These are phyloP conservation scores for Dendrobium catenatum DNA, from an alignment of 106 monocot species.

Conservation along the genomic window DNA sequence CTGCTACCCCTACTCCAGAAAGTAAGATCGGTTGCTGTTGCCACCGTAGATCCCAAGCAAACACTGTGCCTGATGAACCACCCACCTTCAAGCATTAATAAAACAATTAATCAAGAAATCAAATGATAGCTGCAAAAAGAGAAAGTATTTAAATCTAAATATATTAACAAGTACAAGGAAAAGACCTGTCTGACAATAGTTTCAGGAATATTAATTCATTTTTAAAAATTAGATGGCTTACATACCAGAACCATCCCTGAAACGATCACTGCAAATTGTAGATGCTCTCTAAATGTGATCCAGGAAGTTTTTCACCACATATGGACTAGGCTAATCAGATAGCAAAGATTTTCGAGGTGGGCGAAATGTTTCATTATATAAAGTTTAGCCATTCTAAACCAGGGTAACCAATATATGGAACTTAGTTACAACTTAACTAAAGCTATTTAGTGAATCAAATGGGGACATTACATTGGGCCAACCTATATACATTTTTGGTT, in stretches of 20 bases:
- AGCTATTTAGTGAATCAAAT: not conserved
- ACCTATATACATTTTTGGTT: not conserved
- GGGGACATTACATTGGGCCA: not conserved
- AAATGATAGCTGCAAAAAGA: not conserved
- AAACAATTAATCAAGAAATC: not conserved
- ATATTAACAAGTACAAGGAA: not conserved
- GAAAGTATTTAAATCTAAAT: not conserved
- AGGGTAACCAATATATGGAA: not conserved
- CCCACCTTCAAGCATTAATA: constrained; percentile 54
- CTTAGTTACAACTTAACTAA: not conserved
- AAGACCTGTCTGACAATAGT: not conserved
- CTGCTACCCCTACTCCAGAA: constrained; percentile 37
- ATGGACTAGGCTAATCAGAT: not conserved
- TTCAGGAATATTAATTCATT: not conserved
- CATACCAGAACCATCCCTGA: too few species aligned
- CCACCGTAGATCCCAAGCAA: constrained; percentile 92
- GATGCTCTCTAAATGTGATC: too few species aligned
- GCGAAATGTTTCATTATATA: not conserved
- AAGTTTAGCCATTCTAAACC: not conserved
- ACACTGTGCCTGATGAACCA: constrained; percentile 79
- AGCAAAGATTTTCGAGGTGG: not conserved
- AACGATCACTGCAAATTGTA: too few species aligned
- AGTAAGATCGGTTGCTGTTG: constrained; percentile 78
- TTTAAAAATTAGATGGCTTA: too few species aligned
- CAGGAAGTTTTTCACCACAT: not conserved